Conservation (phyloP, 768 basidiomycete species). For the Coprinopsis sp. region DNA sequence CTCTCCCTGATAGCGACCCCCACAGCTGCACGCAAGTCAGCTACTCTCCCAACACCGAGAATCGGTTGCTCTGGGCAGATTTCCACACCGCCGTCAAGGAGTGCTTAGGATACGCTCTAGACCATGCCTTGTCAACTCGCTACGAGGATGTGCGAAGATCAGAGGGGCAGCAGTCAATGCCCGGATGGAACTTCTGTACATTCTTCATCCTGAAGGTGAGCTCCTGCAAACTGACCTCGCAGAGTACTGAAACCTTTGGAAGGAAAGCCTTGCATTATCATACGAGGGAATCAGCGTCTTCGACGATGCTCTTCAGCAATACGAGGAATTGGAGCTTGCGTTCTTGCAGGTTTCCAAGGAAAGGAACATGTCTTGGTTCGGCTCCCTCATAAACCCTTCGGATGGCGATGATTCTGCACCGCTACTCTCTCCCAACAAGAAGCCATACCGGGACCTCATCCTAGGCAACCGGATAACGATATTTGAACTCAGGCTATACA, state of each 20-base stretch:
- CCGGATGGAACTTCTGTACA: slow-evolving; percentile 98
- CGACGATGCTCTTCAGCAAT: slow-evolving; percentile 86
- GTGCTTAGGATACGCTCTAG: slow-evolving; percentile 79
- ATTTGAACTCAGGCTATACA: slow-evolving; percentile 90
- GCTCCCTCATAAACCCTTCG: slow-evolving; percentile 67
- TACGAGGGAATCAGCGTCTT: slow-evolving; percentile 86
- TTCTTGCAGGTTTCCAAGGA: slow-evolving; percentile 75
- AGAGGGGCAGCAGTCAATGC: slow-evolving; percentile 85
- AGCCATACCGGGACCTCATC: slow-evolving; percentile 86
- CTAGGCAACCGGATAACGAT: slow-evolving; percentile 86
- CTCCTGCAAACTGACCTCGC: slow-evolving; percentile 3
- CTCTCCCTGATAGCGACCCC: slow-evolving; percentile 10
- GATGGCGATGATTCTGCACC: slow-evolving; percentile 76
- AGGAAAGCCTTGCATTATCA: slow-evolving; percentile 93
- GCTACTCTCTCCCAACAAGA: slow-evolving; percentile 71
- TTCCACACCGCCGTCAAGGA: slow-evolving; percentile 88
- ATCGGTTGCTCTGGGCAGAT: slow-evolving; percentile 83
- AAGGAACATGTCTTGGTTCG: slow-evolving; percentile 90
- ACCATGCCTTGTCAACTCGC: slow-evolving; percentile 66
- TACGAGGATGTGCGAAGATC: slow-evolving; percentile 91
- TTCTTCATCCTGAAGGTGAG: slow-evolving; percentile 92
- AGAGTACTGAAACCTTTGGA: slow-evolving; percentile 17
- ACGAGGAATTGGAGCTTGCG: slow-evolving; percentile 85
- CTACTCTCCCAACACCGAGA: slow-evolving; percentile 68
- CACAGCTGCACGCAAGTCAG: slow-evolving; percentile 76